These are phyloP conservation scores for Luffa aegyptiaca DNA, from an alignment of 306 rosid species.

Conservation along the genomic window DNA sequence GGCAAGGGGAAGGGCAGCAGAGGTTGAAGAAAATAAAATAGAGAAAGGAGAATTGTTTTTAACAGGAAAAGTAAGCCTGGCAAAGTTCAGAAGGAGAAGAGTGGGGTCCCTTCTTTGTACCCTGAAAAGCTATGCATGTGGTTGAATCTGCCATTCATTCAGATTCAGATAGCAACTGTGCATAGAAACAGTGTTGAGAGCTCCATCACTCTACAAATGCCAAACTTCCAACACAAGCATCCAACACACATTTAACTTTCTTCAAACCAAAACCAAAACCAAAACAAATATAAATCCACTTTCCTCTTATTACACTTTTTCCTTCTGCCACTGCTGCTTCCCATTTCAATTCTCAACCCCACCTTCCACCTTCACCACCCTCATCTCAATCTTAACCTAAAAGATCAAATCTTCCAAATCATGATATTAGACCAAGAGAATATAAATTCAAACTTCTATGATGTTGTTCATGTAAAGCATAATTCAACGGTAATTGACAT, in stretches of 20 bases:
- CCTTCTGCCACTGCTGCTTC: not conserved
- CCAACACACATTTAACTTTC: not conserved
- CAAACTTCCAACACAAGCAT: constrained; percentile 8
- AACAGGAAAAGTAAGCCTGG: not conserved
- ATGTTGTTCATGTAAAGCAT: no score
- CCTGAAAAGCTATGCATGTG: constrained; percentile 7
- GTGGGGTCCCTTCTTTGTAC: constrained; percentile 2
- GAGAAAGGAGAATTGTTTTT: not conserved
- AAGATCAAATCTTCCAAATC: not conserved
- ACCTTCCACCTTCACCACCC: not conserved
- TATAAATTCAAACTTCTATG: no score
- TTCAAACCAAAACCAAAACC: not conserved
- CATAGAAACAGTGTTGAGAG: not conserved
- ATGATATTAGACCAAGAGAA: no score
- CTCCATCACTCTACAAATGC: not conserved
- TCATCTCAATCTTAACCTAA: not conserved
- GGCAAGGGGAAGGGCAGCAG: not conserved
- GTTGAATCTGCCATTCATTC: constrained; percentile 6
- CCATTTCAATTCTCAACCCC: not conserved
- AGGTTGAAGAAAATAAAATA: not conserved
- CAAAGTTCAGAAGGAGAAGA: not conserved
- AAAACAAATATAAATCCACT: not conserved
- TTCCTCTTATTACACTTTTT: not conserved
- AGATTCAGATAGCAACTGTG: not conserved
- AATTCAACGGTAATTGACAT: no score